Evolutionary conservation across 306 rosid species (phyloP).

Genomic region (Arachis stenosperma): DNA sequence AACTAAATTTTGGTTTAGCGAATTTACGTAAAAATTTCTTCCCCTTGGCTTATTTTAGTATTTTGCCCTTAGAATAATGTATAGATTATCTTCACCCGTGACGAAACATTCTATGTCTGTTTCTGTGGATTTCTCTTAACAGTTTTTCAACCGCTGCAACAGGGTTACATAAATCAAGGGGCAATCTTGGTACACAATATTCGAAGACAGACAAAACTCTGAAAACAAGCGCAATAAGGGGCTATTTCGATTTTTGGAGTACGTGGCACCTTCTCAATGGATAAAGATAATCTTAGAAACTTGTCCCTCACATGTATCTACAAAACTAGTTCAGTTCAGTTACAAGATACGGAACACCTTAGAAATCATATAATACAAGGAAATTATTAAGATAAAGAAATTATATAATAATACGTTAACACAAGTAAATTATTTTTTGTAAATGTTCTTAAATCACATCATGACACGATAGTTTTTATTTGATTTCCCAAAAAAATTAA

Average conservation of each 20-base stretch:
- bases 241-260: background rate
- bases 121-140: slow-evolving; percentile 5
- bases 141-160: slow-evolving; percentile 48
- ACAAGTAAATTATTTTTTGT: too few species aligned
- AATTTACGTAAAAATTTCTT: too few species aligned
- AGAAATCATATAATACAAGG: too few species aligned
- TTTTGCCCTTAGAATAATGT: background rate
- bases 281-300: background rate
- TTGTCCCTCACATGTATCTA: background rate
- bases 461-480: too few species aligned
- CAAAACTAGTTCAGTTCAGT: background rate
- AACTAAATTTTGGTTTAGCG: too few species aligned
- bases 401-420: too few species aligned
- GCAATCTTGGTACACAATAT: slow-evolving; percentile 30
- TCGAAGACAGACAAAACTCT: slow-evolving; percentile 43
- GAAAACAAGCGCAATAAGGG: slow-evolving; percentile 30
- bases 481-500: too few species aligned
- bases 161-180: slow-evolving; percentile 32
- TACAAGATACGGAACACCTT: background rate
- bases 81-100: background rate
- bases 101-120: slow-evolving; percentile 40
- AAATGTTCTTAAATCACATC: too few species aligned
- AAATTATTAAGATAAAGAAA: too few species aligned
- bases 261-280: background rate
- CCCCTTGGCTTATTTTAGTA: too few species aligned